Evolutionary conservation across 352 stramenopile genomes (phyloP).

Genomic region (Phytophthora boehmeriae): DNA sequence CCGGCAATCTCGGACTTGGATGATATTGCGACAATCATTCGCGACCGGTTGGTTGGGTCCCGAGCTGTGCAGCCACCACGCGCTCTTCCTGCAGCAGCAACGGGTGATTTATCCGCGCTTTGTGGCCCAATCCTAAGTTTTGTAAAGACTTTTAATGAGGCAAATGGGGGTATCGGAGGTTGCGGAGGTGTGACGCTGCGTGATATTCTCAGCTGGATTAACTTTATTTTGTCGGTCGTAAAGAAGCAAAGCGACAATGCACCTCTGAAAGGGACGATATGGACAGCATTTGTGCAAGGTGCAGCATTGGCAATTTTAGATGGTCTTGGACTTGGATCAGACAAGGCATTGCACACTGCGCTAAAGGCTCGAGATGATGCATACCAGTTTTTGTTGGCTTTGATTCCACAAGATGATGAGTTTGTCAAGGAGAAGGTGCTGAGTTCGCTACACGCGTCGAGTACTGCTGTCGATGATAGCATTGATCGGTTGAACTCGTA

Average conservation of each 20-base stretch:
- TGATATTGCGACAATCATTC: constrained; percentile 95
- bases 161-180: constrained; percentile 63
- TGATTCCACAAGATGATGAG: constrained; percentile 61
- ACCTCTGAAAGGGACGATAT: constrained; percentile 32
- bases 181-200: constrained; percentile 87
- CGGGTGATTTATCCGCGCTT: constrained; percentile 40
- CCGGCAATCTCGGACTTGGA: constrained; percentile 91
- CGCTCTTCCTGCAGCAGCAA: not conserved
- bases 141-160: constrained; percentile 95
- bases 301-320: constrained; percentile 95
- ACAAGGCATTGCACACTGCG: constrained; percentile 78
- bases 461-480: constrained; percentile 54
- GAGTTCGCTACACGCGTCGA: constrained; percentile 68
- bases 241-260: constrained; percentile 43
- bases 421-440: constrained; percentile 54
- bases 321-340: constrained; percentile 96
- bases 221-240: constrained; percentile 89
- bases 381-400: constrained; percentile 70
- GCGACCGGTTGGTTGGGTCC: constrained; percentile 62
- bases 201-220: constrained; percentile 93
- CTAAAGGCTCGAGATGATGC: constrained; percentile 73
- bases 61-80: constrained; percentile 6
- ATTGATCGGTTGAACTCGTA: constrained; percentile 61
- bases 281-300: constrained; percentile 94
- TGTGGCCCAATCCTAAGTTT: constrained; percentile 95